Conservation (phyloP, 345 rosid genomes). For the Lepidium didymum region DNA sequence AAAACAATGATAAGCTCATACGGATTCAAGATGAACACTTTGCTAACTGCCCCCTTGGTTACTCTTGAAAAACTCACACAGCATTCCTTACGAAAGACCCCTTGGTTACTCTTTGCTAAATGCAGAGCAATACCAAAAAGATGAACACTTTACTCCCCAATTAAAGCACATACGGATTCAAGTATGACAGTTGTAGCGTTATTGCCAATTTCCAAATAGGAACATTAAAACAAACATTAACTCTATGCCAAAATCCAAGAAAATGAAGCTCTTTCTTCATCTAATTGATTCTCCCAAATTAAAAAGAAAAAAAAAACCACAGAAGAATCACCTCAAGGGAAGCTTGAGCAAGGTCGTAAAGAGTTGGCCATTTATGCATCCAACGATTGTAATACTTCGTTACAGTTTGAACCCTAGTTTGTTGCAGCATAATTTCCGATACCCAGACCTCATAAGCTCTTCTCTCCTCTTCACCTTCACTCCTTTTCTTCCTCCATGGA, state of each 20-base stretch:
- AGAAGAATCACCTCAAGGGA: slow-evolving; percentile 57
- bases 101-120: no score
- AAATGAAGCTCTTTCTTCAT: not conserved
- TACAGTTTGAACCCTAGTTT: slow-evolving; percentile 91
- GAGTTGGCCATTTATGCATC: slow-evolving; percentile 90
- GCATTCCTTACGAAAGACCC: no score
- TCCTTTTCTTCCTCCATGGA: slow-evolving; percentile 57
- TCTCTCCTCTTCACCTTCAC: slow-evolving; percentile 28
- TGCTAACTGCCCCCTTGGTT: no score
- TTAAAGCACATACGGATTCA: not conserved
- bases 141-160: not conserved
- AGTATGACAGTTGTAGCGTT: not conserved
- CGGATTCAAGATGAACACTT: not conserved
- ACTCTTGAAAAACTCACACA: no score
- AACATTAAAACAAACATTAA: not conserved
- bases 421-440: slow-evolving; percentile 95
- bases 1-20: not conserved
- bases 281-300: not conserved
- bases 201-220: not conserved
- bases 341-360: slow-evolving; percentile 65
- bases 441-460: slow-evolving; percentile 94
- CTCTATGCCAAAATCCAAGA: not conserved
- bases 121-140: not conserved
- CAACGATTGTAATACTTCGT: slow-evolving; percentile 80
- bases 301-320: not conserved